Percentiles rank a stretch among this genome's conserved stretches.
Conservation (phyloP, 106 monocot genomes). For the Dioscorea zingiberensis region DNA sequence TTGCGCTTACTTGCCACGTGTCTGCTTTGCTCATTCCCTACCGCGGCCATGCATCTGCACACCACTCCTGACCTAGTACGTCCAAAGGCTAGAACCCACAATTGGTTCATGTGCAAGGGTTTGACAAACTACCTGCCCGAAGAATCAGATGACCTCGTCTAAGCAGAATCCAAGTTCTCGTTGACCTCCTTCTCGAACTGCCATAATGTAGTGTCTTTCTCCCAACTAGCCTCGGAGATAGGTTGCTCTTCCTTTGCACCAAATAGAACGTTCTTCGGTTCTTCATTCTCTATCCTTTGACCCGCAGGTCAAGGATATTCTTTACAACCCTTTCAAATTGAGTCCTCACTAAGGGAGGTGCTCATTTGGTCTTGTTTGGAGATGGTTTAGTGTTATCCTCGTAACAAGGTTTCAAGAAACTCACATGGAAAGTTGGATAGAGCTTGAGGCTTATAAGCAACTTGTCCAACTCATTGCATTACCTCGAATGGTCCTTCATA, state of each 20-base stretch:
- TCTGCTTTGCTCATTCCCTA: too few species aligned
- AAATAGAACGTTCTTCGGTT: neutral
- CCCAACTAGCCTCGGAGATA: neutral
- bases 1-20: too few species aligned
- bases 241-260: neutral
- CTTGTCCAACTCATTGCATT: neutral
- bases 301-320: neutral
- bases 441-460: neutral
- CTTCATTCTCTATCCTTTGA: neutral
- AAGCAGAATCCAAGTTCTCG: neutral
- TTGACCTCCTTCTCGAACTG: neutral
- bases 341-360: neutral
- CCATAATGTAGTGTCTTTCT: too few species aligned
- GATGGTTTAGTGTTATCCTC: neutral
- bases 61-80: too few species aligned
- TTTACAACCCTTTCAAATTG: neutral
- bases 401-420: neutral
- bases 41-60: too few species aligned
- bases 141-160: neutral
- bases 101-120: too few species aligned
- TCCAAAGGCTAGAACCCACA: too few species aligned
- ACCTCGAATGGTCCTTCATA: constrained; percentile 1
- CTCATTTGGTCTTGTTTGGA: neutral
- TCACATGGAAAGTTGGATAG: constrained; percentile 2
- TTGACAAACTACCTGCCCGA: neutral